Evolutionary conservation across 2,329 filamentous ascomycete species (phyloP).

Genomic region (Raffaelea deltoideospora): DNA sequence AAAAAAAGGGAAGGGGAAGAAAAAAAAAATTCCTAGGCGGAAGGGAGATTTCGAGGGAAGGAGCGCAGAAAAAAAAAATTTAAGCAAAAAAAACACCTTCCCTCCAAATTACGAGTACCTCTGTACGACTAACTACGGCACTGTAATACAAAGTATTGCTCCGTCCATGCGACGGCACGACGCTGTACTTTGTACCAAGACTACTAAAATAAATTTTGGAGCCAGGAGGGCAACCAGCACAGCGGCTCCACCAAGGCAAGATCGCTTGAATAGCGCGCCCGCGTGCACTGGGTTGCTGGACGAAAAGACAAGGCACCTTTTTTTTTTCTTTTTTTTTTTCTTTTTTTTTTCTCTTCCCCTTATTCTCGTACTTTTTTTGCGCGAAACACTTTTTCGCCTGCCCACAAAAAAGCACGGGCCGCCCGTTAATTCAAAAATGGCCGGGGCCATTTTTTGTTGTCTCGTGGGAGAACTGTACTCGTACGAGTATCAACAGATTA

Average conservation of each 20-base stretch:
- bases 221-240: no score
- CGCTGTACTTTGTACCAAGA: no score
- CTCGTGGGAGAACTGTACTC: no score
- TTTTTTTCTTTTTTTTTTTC: not conserved
- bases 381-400: not conserved
- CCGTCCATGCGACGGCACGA: no score
- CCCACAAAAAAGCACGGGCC: not conserved
- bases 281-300: not conserved
- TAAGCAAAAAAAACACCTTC: not conserved
- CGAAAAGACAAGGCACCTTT: not conserved
- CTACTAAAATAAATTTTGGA: no score
- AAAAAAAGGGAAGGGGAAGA: not conserved
- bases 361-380: not conserved
- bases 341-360: not conserved
- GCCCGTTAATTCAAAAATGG: no score
- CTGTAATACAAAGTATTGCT: no score
- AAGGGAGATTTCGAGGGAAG: not conserved
- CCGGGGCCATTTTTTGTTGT: no score
- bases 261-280: not conserved
- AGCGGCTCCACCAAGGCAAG: not conserved
- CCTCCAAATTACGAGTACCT: not conserved
- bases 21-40: not conserved
- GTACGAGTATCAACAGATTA: no score
- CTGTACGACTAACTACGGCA: no score
- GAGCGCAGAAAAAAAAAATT: constrained; percentile 2